Evolutionary conservation across 495 filamentous ascomycete genomes (phyloP).

Genomic region (Penicillium angulare): DNA sequence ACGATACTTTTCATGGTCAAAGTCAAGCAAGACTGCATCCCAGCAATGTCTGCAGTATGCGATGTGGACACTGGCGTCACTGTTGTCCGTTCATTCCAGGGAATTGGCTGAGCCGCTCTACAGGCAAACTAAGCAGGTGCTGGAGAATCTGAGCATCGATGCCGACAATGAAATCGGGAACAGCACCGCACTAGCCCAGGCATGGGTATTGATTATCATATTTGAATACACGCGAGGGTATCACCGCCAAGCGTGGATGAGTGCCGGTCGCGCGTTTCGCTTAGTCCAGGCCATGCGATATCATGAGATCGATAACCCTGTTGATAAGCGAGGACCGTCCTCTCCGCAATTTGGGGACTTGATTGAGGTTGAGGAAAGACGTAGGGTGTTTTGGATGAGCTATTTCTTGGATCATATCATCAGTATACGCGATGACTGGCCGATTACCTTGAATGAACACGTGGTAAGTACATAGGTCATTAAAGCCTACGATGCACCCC

Average conservation of each 20-base stretch:
- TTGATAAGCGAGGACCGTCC: not conserved
- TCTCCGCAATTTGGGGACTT: constrained; percentile 1
- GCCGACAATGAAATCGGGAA: not conserved
- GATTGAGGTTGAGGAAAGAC: constrained; percentile 41
- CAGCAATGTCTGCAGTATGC: constrained; percentile 28
- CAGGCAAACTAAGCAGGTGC: constrained; percentile 14
- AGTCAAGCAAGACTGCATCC: constrained; percentile 1
- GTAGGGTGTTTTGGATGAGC: constrained; percentile 55
- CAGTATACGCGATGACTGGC: constrained; percentile 43
- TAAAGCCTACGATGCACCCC: not conserved
- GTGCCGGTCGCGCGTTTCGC: constrained; percentile 51
- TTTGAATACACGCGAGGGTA: constrained; percentile 47
- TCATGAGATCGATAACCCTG: constrained; percentile 45
- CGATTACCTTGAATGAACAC: constrained; percentile 51
- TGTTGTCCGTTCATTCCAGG: constrained; percentile 22
- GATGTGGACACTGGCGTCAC: constrained; percentile 33
- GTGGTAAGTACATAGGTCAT: constrained; percentile 27
- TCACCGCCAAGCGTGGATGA: constrained; percentile 48
- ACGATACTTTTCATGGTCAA: constrained; percentile 22
- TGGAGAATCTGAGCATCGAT: constrained; percentile 6
- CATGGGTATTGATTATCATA: constrained; percentile 49
- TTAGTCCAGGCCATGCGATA: constrained; percentile 48
- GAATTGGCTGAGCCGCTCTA: constrained; percentile 21
- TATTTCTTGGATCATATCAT: constrained; percentile 52
- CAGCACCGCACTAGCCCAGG: constrained; percentile 37